Base-by-base conservation (phyloP, 192 early-diverging fungal genomes). In the Backusella westeae region DNA sequence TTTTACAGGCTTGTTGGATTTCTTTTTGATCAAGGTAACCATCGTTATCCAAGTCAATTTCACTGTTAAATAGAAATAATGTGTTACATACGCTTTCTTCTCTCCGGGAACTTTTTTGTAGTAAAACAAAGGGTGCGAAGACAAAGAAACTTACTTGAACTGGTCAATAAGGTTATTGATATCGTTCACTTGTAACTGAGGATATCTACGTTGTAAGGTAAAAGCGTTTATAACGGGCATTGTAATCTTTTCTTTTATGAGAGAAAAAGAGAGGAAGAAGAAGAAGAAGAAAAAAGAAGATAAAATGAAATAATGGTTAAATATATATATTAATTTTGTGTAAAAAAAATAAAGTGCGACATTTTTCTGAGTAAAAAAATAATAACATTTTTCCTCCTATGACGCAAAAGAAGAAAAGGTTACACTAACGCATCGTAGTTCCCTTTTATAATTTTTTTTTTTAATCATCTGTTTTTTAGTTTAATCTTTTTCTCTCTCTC, bases 11-110 rank as follows among this genome's bases (percentile, higher is more conserved):
- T 67, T 89, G 79, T 56, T 89, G 85, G 34, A 91, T 77, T 72
- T 93, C 89, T 66, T 88, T 90, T 80, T 91, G 87, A 74, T 93
- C 88, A 69, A 95, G 78, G 63, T 88, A 88, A 63, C 89, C 89
- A 76, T 92, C 90, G 44, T 85, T 83, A 80, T 93, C 92, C 38
- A 93, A 78, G 77, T 91, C 90, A 52, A 88, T 87, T 32, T 83
- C 81, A 67, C 87, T 93, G 35, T 34, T 21, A 35, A 70, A 52
- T 26, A 44, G 39, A 74, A 10, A 52, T 19, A 21, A 53, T n/a
- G 59, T 49, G 56, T 41, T 49, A 56, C 1, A 73, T 23, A 67
- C 23, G 56, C 10, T 42, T 77, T 77, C 15, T 32, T 42, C 4
- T 39, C 32, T 14, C 35, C 21, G 59, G 36, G 38, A 12, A 26